Evolutionary conservation across 805 yeast species (phyloP).

Genomic region (Vanderwaltozyma yarrowii): DNA sequence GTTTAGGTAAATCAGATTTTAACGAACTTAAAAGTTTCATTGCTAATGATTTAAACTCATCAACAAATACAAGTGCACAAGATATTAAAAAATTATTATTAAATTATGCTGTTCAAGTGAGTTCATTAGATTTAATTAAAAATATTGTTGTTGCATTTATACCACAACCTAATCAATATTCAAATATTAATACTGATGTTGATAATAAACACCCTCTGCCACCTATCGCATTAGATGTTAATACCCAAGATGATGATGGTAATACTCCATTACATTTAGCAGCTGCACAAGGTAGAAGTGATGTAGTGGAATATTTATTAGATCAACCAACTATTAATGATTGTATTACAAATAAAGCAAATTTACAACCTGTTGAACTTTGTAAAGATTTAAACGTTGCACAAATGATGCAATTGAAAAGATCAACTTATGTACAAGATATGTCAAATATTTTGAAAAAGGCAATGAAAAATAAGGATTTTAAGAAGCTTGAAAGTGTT

Average conservation of each 20-base stretch:
- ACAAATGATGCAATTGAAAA: conserved; percentile 61
- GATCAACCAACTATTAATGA: conserved; percentile 63
- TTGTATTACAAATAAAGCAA: conserved; percentile 58
- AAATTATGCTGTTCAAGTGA: conserved; percentile 83
- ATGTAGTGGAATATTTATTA: conserved; percentile 62
- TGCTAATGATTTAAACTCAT: conserved; percentile 6
- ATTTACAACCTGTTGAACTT: conserved; percentile 76
- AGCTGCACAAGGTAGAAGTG: conserved; percentile 61
- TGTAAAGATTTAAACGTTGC: conserved; percentile 53
- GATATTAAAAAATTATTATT: conserved; percentile 41
- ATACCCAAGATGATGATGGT: conserved; percentile 68
- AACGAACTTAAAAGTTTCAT: conserved; percentile 13
- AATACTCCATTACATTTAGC: conserved; percentile 91
- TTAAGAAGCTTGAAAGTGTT: conserved; percentile 49
- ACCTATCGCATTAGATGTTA: conserved; percentile 42
- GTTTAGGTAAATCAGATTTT: conserved; percentile 34
- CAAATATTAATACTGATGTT: not conserved
- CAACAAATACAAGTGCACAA: conserved; percentile 27
- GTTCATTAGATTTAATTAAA: conserved; percentile 48
- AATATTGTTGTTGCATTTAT: conserved; percentile 34
- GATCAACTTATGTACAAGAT: conserved; percentile 70
- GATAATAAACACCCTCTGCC: not conserved
- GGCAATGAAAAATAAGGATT: conserved; percentile 62
- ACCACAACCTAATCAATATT: conserved; percentile 4
- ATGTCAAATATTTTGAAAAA: conserved; percentile 56